Conservation (phyloP, 345 rosid genomes). For the Arabidopsis arenosa region DNA sequence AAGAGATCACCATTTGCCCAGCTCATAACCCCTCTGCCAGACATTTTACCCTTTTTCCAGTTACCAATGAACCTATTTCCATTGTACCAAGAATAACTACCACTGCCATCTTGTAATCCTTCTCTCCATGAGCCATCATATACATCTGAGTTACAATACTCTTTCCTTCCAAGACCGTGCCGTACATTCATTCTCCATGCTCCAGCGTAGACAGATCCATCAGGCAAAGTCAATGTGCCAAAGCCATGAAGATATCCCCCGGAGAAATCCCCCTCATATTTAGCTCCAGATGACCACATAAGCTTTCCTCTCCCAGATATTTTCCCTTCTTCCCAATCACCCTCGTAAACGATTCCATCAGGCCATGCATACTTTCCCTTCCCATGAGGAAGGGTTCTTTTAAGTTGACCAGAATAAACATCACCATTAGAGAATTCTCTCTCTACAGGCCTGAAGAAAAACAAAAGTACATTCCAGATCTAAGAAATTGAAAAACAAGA, state of each 20-base stretch:
- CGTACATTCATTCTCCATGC: slow-evolving; percentile 85
- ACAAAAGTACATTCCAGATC: slow-evolving; percentile 25
- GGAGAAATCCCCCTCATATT: slow-evolving; percentile 83
- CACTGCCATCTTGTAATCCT: slow-evolving; percentile 82
- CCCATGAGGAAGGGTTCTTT: slow-evolving; percentile 72
- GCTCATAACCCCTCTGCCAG: slow-evolving; percentile 89
- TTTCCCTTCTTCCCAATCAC: slow-evolving; percentile 91
- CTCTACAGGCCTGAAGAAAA: slow-evolving; percentile 51
- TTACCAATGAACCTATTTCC: slow-evolving; percentile 81
- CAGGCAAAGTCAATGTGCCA: slow-evolving; percentile 61
- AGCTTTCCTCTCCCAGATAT: slow-evolving; percentile 81
- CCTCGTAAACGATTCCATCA: slow-evolving; percentile 73
- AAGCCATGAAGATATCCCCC: slow-evolving; percentile 87
- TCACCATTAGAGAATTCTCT: slow-evolving; percentile 73
- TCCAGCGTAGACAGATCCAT: slow-evolving; percentile 73
- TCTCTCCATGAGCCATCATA: slow-evolving; percentile 96
- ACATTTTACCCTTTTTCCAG: slow-evolving; percentile 87
- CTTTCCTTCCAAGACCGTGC: slow-evolving; percentile 84
- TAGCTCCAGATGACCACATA: slow-evolving; percentile 74
- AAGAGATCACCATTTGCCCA: slow-evolving; percentile 86
- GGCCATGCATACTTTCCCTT: slow-evolving; percentile 79
- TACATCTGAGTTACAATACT: slow-evolving; percentile 69
- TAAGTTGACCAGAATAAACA: slow-evolving; percentile 61
- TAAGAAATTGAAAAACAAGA: background rate
- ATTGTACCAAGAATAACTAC: slow-evolving; percentile 75